Base-by-base conservation (phyloP, 2,329 filamentous ascomycete species). In the Penicillium sp. region DNA sequence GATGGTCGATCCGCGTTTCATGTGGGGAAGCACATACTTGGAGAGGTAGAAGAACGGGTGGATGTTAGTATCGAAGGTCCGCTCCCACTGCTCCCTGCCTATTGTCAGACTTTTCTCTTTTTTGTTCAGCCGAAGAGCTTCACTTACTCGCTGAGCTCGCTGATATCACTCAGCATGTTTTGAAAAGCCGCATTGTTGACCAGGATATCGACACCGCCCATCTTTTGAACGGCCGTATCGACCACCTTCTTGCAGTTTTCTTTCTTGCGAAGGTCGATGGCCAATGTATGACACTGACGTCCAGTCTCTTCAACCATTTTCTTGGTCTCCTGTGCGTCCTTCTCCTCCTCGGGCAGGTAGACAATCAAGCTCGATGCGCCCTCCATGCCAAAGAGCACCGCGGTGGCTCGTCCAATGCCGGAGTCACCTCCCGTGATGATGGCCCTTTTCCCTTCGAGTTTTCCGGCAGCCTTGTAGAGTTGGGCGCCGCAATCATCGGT, bases 1-100 rank as follows among this genome's bases (percentile, higher is more conserved):
- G 65, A 94, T 89, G 22, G 81, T 82, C 46, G 81, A 77, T 28
- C 88, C 87, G n/a, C 68, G 66, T 61, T 80, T 79, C 81, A 93
- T 86, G 68, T 90, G 84, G 0, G 81, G 82, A 9, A 93, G 74
- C 10, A 77, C 70, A 62, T 90, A 88, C 67, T 93, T 93, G 50
- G 86, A 78, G 28, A 91, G 74, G 71, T 83, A 91, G 75, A 89
- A 93, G 73, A 82, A 85, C 3, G 85, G 79, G 67, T 91, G 85
- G 60, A 93, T 89, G 71, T 93, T 94, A 39, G 82, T 87, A 68
- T 88, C 77, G 70, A 94, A 91, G 0, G 86, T 91, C 49, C 82
- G 75, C 42, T 84, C 59, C 87, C 86, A 93, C 71, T 93, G 87
- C 4, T 88, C 85, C 61, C 80, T 84, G 47, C 2, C n/a, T 9